Evolutionary conservation across 805 yeast genomes (phyloP).

Genomic region (Sporopachydermia lactativora): DNA sequence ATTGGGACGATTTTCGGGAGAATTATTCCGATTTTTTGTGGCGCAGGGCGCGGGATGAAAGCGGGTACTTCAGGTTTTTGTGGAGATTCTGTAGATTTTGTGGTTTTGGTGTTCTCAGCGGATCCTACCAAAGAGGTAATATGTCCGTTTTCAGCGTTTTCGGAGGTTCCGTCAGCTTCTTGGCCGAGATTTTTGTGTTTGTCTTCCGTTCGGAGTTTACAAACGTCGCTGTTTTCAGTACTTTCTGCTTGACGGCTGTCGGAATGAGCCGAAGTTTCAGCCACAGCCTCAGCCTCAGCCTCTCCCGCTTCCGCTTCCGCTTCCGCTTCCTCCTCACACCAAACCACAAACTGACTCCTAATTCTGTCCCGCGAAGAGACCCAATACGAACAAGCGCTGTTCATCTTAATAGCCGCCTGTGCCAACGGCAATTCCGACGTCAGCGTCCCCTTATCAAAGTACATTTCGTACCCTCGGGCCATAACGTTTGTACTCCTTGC

Average conservation of each 20-base stretch:
- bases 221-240: constrained; percentile 8
- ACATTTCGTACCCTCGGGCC: constrained; percentile 58
- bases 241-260: constrained; percentile 11
- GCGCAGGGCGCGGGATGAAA: too few relatives aligned
- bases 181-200: constrained; percentile 12
- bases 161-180: constrained; percentile 3
- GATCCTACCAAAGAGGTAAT: constrained; percentile 4
- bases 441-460: constrained; percentile 60
- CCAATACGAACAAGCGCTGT: constrained; percentile 85
- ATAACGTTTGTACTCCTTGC: constrained; percentile 63
- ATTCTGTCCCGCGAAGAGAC: constrained; percentile 79
- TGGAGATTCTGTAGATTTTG: background rate
- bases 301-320: constrained; percentile 5
- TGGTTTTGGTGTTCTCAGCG: background rate
- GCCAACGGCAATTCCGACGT: constrained; percentile 65
- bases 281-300: too few relatives aligned
- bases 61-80: too few relatives aligned
- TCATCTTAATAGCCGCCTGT: constrained; percentile 60
- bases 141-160: constrained; percentile 12
- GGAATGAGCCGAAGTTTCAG: too few relatives aligned
- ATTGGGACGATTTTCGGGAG: constrained; percentile 75
- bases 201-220: constrained; percentile 3
- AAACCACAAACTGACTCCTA: constrained; percentile 72
- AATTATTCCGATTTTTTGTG: constrained; percentile 47
- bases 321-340: constrained; percentile 19